Conservation (phyloP, 2,329 filamentous ascomycete species). For the Tolypocladium nubicola region DNA sequence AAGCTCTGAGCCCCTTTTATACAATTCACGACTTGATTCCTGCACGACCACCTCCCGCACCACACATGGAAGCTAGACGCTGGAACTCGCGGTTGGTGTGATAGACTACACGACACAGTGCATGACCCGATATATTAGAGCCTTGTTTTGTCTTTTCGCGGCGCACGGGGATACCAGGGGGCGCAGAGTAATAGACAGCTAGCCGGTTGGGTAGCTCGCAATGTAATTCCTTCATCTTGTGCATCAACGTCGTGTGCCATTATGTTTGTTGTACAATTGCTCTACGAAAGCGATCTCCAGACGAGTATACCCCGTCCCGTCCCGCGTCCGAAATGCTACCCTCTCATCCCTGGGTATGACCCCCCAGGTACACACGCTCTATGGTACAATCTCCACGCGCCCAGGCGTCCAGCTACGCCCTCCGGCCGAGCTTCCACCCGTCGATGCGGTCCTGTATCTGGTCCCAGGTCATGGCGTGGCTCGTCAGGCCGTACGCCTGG, state of each 20-base stretch:
- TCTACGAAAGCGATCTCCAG: not conserved
- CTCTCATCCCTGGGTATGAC: not conserved
- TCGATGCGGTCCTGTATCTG: slow-evolving; percentile 83
- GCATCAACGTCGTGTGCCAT: not conserved
- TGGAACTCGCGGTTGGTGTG: not conserved
- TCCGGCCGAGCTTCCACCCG: slow-evolving; percentile 68
- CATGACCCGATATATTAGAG: not conserved
- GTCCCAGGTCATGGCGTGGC: slow-evolving; percentile 67
- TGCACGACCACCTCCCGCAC: too few relatives aligned
- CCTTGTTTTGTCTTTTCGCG: not conserved
- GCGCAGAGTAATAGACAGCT: not conserved
- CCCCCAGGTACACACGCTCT: not conserved
- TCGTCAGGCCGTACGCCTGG: slow-evolving; percentile 57
- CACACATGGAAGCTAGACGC: not conserved
- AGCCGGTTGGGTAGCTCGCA: not conserved
- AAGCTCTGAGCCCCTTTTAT: slow-evolving; percentile 46
- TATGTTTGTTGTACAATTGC: not conserved
- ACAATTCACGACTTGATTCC: too few relatives aligned
- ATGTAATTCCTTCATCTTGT: not conserved
- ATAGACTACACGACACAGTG: not conserved
- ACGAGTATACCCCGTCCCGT: not conserved
- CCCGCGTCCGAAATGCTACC: not conserved
- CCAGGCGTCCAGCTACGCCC: slow-evolving; percentile 7
- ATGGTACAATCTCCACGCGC: not conserved
- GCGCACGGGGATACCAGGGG: not conserved